Evolutionary conservation across 257 asterid genomes (phyloP).

Genomic region (Solanum bulbocastanum): DNA sequence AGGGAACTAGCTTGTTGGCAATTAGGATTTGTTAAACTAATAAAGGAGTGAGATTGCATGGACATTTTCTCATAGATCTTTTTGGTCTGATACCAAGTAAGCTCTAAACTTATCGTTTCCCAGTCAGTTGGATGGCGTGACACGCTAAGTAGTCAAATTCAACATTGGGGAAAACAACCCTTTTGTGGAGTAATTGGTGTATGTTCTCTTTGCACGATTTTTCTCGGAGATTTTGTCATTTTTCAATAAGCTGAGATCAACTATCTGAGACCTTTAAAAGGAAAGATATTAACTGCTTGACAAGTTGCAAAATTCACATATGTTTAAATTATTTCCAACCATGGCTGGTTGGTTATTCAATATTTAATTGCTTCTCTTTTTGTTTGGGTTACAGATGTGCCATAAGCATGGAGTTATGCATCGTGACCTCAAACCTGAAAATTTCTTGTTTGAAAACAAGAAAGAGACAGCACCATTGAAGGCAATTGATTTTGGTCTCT

Average conservation of each 20-base stretch:
- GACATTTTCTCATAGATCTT: background rate
- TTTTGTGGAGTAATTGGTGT: background rate
- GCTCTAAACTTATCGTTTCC: background rate
- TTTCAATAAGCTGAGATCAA: background rate
- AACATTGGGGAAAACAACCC: background rate
- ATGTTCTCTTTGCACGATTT: background rate
- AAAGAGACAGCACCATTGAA: conserved; percentile 37
- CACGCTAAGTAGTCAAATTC: background rate
- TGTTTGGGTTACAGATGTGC: conserved; percentile 24
- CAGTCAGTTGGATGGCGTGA: background rate
- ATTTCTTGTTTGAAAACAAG: conserved; percentile 33
- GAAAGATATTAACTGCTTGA: background rate
- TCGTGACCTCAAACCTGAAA: conserved; percentile 45
- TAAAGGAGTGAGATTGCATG: background rate
- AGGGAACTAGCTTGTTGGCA: background rate
- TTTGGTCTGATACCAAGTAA: background rate
- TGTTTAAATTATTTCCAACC: background rate
- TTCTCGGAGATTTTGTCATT: background rate
- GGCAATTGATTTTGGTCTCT: conserved; percentile 42
- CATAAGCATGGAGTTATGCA: conserved; percentile 46
- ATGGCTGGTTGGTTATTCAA: background rate
- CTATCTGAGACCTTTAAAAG: background rate
- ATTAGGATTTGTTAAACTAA: background rate
- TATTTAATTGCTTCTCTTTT: background rate
- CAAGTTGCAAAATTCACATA: background rate